These are phyloP conservation scores for Saccharomycopsis olivae DNA, from an alignment of 805 yeast genomes.

Conservation along the genomic window DNA sequence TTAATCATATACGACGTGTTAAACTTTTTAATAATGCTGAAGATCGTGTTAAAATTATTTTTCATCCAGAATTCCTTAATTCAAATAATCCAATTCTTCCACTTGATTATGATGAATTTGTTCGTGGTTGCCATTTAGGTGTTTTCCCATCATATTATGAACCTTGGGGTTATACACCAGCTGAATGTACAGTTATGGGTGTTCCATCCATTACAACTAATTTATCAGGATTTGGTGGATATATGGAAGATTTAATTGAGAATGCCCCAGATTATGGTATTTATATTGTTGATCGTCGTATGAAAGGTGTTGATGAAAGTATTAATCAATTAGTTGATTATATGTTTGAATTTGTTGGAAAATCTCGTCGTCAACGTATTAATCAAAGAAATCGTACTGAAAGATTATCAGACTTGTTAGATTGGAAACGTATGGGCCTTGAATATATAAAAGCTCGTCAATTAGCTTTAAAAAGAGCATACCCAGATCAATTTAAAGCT, in stretches of 20 bases:
- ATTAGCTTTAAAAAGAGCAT: slow-evolving; percentile 84
- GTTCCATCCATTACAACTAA: slow-evolving; percentile 96
- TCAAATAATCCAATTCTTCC: slow-evolving; percentile 91
- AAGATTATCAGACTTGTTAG: slow-evolving; percentile 81
- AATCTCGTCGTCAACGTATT: slow-evolving; percentile 93
- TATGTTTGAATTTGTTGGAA: slow-evolving; percentile 81
- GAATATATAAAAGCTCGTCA: slow-evolving; percentile 94
- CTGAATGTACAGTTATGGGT: slow-evolving; percentile 99
- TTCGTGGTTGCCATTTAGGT: slow-evolving; percentile 95
- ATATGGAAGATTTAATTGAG: slow-evolving; percentile 96
- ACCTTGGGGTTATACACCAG: slow-evolving; percentile 99
- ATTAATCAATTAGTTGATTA: slow-evolving; percentile 81
- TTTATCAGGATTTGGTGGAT: slow-evolving; percentile 93
- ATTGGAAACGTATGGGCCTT: slow-evolving; percentile 97
- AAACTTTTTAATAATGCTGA: slow-evolving; percentile 81
- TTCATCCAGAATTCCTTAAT: slow-evolving; percentile 95
- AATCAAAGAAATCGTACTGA: slow-evolving; percentile 97
- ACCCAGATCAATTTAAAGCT: slow-evolving; percentile 67
- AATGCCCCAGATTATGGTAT: slow-evolving; percentile 93
- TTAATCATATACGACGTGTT: slow-evolving; percentile 85
- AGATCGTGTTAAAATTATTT: slow-evolving; percentile 88
- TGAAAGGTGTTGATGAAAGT: slow-evolving; percentile 86
- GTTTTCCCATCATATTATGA: slow-evolving; percentile 97
- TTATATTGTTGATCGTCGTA: slow-evolving; percentile 90
- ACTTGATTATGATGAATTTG: slow-evolving; percentile 93